Evolutionary conservation across 768 basidiomycete species (phyloP).

Genomic region (Termitomyces sp.): DNA sequence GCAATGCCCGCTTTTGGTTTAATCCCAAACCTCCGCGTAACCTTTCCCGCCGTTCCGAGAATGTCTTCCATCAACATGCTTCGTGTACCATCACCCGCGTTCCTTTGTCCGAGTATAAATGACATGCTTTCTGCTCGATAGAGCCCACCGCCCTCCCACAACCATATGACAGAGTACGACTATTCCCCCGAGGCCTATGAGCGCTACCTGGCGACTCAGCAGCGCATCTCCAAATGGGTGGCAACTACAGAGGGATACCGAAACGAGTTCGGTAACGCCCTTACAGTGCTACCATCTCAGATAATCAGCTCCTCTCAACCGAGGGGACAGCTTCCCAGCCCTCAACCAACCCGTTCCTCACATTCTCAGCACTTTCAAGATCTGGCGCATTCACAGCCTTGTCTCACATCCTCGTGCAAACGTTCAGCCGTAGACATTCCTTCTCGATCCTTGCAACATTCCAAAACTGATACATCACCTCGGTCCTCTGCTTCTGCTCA

Average conservation of each 20-base stretch:
- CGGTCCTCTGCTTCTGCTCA: neutral
- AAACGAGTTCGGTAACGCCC: slow-evolving; percentile 11
- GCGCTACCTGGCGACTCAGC: slow-evolving; percentile 33
- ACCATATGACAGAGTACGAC: slow-evolving; percentile 45
- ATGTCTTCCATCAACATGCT: slow-evolving; percentile 8
- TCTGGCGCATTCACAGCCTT: neutral
- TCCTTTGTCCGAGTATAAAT: slow-evolving; percentile 8
- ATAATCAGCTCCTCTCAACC: neutral
- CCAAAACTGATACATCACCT: neutral
- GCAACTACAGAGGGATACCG: slow-evolving; percentile 24
- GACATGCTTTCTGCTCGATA: neutral
- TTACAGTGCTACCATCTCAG: slow-evolving; percentile 2
- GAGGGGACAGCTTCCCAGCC: neutral
- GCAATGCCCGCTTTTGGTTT: neutral
- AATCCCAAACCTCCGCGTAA: neutral
- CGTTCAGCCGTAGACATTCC: neutral
- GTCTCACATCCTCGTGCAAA: neutral
- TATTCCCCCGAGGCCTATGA: slow-evolving; percentile 45
- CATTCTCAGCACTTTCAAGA: slow-evolving; percentile 6
- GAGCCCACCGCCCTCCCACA: neutral
- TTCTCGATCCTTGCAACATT: neutral
- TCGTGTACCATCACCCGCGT: slow-evolving; percentile 1
- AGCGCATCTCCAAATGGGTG: slow-evolving; percentile 39
- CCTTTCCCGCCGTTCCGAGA: neutral
- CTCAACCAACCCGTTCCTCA: neutral